phyloP scores from a whole-genome alignment of 495 filamentous ascomycete genomes.

The Penicillium cinerascens region DNA sequence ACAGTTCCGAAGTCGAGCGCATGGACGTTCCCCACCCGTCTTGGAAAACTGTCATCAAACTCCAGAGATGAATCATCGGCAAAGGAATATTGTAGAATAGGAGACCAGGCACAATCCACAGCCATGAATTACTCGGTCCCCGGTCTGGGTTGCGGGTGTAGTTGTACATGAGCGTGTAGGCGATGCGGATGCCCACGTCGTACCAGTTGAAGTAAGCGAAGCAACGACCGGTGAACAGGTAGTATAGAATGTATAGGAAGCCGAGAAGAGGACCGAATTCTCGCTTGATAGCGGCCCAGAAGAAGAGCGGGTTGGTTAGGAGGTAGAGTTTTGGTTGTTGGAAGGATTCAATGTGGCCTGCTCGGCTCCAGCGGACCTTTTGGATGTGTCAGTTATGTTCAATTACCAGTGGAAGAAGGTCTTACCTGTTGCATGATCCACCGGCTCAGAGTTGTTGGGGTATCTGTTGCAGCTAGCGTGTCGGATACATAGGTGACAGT shows the following conservation, averaged over 20 bases:
- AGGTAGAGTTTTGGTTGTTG: slow-evolving; percentile 32
- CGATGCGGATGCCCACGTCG: slow-evolving; percentile 24
- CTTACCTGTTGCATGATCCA: slow-evolving; percentile 28
- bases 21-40: slow-evolving; percentile 34
- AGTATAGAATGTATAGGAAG: slow-evolving; percentile 24
- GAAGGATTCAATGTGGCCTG: slow-evolving; percentile 34
- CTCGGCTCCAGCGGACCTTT: slow-evolving; percentile 32
- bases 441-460: slow-evolving; percentile 27
- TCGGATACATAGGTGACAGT: slow-evolving; percentile 32
- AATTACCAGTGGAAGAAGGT: background rate
- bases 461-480: slow-evolving; percentile 31
- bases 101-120: slow-evolving; percentile 22
- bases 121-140: slow-evolving; percentile 17
- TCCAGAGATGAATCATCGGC: slow-evolving; percentile 31
- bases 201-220: slow-evolving; percentile 27
- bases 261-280: slow-evolving; percentile 27
- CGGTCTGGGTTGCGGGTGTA: slow-evolving; percentile 24
- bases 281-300: slow-evolving; percentile 31
- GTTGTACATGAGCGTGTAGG: slow-evolving; percentile 28
- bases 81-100: slow-evolving; percentile 33
- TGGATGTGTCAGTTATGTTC: background rate
- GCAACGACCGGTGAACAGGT: slow-evolving; percentile 24
- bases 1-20: slow-evolving; percentile 19
- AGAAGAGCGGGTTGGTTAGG: slow-evolving; percentile 29
- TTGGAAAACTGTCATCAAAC: slow-evolving; percentile 27